phyloP scores from a whole-genome alignment of 805 yeast genomes.

The Clavispora santaluciae region DNA sequence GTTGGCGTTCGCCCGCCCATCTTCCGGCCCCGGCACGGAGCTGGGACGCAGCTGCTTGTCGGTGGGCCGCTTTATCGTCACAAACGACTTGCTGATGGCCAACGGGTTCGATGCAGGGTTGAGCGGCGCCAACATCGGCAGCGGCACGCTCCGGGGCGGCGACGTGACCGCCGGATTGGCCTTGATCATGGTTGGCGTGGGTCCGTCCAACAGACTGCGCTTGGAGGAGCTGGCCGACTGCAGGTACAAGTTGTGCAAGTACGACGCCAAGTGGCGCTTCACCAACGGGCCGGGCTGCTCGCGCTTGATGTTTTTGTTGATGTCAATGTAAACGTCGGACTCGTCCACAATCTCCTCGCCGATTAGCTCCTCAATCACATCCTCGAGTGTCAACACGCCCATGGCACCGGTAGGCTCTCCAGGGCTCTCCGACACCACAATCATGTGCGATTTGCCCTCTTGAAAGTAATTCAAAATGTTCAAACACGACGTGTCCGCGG shows the following conservation, averaged over 20 bases:
- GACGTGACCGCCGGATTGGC: conserved; percentile 8
- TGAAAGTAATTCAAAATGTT: conserved; percentile 94
- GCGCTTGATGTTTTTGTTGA: conserved; percentile 80
- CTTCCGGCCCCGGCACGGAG: background rate
- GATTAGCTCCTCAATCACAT: conserved; percentile 95
- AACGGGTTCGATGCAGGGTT: conserved; percentile 70
- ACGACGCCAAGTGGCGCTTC: conserved; percentile 63
- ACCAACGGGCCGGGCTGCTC: conserved; percentile 71
- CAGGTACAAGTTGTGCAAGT: conserved; percentile 58
- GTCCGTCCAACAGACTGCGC: conserved; percentile 37
- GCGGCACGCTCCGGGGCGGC: conserved; percentile 10
- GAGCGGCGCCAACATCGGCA: conserved; percentile 15
- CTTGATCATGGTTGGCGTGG: conserved; percentile 1
- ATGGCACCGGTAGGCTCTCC: conserved; percentile 80
- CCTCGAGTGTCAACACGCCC: conserved; percentile 92
- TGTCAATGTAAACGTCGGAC: conserved; percentile 88
- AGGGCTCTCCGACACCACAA: conserved; percentile 80
- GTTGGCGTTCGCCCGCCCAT: conserved; percentile 1
- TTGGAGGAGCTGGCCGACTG: conserved; percentile 30
- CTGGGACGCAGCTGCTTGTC: background rate
- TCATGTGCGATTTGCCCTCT: conserved; percentile 97
- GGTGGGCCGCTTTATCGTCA: conserved; percentile 60
- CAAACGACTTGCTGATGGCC: conserved; percentile 58
- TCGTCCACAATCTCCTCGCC: conserved; percentile 98
- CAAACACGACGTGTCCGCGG: conserved; percentile 85